These are phyloP conservation scores for Fusarium denticulatum DNA, from an alignment of 2,329 filamentous ascomycete species.

Conservation along the genomic window DNA sequence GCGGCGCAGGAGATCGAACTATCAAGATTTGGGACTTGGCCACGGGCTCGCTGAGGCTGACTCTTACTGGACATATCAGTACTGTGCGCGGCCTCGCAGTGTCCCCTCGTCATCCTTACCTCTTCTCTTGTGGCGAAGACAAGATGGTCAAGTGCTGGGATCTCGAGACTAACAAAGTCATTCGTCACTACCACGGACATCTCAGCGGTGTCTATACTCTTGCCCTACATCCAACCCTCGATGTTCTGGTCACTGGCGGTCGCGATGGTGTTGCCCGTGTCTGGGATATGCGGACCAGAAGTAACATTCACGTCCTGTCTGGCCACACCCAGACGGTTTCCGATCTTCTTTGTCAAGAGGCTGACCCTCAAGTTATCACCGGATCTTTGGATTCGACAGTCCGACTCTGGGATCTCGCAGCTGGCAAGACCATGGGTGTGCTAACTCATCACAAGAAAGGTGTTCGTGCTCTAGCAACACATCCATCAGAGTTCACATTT, in stretches of 20 bases:
- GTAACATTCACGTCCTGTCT: slow-evolving; percentile 91
- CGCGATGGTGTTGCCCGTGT: slow-evolving; percentile 94
- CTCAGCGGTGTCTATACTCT: slow-evolving; percentile 95
- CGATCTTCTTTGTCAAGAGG: slow-evolving; percentile 91
- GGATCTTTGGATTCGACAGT: slow-evolving; percentile 93
- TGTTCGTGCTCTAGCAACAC: slow-evolving; percentile 82
- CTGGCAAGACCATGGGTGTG: slow-evolving; percentile 94
- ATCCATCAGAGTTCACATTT: slow-evolving; percentile 96
- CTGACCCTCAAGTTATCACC: slow-evolving; percentile 94
- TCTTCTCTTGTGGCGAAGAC: slow-evolving; percentile 98
- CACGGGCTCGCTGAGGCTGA: slow-evolving; percentile 83
- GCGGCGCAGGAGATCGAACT: slow-evolving; percentile 91
- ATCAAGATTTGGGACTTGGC: slow-evolving; percentile 99
- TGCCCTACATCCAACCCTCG: slow-evolving; percentile 90
- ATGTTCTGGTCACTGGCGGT: slow-evolving; percentile 93
- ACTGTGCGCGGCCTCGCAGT: slow-evolving; percentile 93
- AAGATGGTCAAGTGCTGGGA: slow-evolving; percentile 99
- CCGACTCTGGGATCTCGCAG: slow-evolving; percentile 93
- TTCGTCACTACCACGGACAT: slow-evolving; percentile 96
- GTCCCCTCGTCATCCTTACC: slow-evolving; percentile 91
- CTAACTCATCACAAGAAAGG: slow-evolving; percentile 99
- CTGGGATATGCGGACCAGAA: slow-evolving; percentile 98
- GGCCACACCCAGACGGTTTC: slow-evolving; percentile 93
- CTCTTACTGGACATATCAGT: slow-evolving; percentile 92
- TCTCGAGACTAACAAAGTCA: slow-evolving; percentile 99